Evolutionary conservation across 1,284 basidiomycete species (phyloP).

Genomic region (Apiotrichum veenhuisii): DNA sequence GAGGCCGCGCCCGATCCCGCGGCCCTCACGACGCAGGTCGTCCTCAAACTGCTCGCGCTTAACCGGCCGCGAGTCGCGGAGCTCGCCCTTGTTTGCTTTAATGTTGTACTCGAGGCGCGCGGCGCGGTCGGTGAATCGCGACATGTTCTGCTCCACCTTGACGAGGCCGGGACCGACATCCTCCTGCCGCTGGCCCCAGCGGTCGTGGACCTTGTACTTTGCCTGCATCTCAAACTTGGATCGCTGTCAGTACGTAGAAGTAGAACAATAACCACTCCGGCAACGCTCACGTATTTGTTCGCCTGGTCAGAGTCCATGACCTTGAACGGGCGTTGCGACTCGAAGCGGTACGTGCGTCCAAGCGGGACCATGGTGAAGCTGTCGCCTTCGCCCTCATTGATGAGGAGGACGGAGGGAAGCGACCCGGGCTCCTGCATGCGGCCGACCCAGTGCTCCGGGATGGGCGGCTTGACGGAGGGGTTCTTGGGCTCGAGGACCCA

Average conservation of each 20-base stretch:
- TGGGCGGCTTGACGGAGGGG: constrained; percentile 12
- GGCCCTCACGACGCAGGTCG: constrained; percentile 36
- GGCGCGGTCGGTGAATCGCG: constrained; percentile 25
- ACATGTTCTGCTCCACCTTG: constrained; percentile 12
- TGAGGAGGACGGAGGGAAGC: constrained; percentile 36
- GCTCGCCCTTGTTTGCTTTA: constrained; percentile 18
- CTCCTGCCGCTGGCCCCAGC: constrained; percentile 38
- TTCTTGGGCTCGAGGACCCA: constrained; percentile 42
- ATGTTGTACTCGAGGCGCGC: constrained; percentile 31
- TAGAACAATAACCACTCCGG: neutral
- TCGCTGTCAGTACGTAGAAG: constrained; percentile 1
- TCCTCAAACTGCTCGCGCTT: constrained; percentile 20
- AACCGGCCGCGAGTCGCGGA: neutral
- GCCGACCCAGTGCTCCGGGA: constrained; percentile 43
- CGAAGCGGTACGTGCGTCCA: constrained; percentile 42
- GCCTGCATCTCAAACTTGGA: constrained; percentile 43
- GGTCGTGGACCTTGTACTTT: constrained; percentile 40
- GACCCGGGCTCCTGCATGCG: constrained; percentile 33
- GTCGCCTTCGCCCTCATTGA: constrained; percentile 35
- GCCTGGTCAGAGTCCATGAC: constrained; percentile 42
- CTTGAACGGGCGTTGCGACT: constrained; percentile 43
- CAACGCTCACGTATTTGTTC: constrained; percentile 41
- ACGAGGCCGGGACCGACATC: constrained; percentile 17
- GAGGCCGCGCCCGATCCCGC: constrained; percentile 34
- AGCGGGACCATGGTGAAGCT: constrained; percentile 41